Conservation (phyloP, 1,284 basidiomycete genomes). For the Apiotrichum domesticum region DNA sequence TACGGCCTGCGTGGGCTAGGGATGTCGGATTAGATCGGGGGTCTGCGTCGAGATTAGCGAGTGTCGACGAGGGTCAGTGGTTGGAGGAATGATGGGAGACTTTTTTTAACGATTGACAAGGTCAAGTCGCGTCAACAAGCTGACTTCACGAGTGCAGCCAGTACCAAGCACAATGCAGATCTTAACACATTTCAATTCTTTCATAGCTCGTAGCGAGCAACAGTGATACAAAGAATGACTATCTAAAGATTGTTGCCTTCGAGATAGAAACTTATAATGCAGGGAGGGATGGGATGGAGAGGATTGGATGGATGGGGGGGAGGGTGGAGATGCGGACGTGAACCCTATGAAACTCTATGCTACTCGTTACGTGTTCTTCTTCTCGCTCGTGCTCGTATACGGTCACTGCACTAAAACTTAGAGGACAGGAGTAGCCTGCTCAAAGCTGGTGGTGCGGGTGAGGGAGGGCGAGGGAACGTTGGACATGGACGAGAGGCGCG, state of each 20-base stretch:
- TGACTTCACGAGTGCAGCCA: neutral
- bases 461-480: conserved; percentile 10
- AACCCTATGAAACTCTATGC: neutral
- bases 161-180: neutral
- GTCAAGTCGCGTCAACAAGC: neutral
- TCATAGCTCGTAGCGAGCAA: conserved; percentile 6
- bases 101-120: too few species aligned
- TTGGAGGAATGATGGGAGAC: too few species aligned
- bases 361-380: neutral
- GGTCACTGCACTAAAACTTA: neutral
- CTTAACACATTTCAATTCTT: neutral
- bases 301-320: conserved; percentile 3
- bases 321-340: conserved; percentile 3
- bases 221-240: conserved; percentile 17
- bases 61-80: too few species aligned
- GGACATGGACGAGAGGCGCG: conserved; percentile 5
- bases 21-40: too few species aligned
- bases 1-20: too few species aligned
- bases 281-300: neutral
- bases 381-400: neutral
- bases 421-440: neutral
- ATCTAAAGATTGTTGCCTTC: neutral
- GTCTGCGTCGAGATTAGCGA: too few species aligned
- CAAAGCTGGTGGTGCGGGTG: conserved; percentile 9
- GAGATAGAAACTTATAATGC: neutral